A percentile compares a stretch with the other conserved stretches of the same genome.
Evolutionary conservation across 73 alveolate genomes (phyloP).

Genomic region (Symbiodinium pilosum): DNA sequence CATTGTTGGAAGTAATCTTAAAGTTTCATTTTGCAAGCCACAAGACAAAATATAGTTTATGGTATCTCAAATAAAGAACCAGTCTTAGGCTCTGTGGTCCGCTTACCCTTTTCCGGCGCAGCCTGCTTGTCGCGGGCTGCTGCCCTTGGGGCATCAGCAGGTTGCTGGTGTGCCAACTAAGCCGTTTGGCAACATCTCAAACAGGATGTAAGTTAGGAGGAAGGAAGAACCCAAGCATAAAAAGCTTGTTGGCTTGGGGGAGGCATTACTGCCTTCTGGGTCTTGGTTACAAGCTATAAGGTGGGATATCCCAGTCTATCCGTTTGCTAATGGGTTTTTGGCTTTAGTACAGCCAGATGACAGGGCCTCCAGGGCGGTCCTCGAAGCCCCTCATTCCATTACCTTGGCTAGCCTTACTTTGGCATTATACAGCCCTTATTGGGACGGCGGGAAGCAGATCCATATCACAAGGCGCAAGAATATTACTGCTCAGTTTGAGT

Average conservation of each 20-base stretch:
- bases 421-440: no score
- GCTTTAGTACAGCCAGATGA: background rate
- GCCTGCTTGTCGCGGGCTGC: slow-evolving; percentile 1
- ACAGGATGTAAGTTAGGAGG: background rate
- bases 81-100: no score
- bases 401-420: no score
- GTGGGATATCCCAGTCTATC: background rate
- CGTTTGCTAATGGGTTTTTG: background rate
- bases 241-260: background rate
- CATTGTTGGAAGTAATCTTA: no score
- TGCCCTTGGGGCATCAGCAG: background rate
- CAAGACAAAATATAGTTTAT: no score
- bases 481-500: no score
- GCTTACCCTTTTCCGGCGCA: background rate
- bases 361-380: no score
- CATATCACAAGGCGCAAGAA: no score
- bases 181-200: background rate
- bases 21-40: no score
- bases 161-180: background rate
- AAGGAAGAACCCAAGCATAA: background rate
- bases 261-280: background rate
- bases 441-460: no score
- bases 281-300: background rate
- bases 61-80: no score
- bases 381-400: no score